Conservation (phyloP, 148 eudicot genomes). For the Camellia japonica region DNA sequence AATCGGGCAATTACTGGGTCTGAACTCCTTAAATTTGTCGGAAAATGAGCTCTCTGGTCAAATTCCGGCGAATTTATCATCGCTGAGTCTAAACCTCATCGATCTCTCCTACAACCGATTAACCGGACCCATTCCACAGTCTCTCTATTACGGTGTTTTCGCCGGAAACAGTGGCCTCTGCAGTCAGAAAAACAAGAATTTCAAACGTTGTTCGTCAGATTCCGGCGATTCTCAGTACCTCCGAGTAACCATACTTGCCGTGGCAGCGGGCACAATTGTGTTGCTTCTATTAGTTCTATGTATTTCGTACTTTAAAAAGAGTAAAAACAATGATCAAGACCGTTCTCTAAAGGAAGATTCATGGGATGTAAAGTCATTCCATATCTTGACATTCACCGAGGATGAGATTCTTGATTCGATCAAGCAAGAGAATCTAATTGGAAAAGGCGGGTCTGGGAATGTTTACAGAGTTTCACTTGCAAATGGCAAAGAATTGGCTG, state of each 20-base stretch:
- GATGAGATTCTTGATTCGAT: conserved; percentile 75
- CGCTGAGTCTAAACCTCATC: conserved; percentile 60
- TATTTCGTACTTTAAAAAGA: conserved; percentile 42
- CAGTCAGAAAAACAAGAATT: conserved; percentile 46
- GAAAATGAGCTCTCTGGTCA: conserved; percentile 60
- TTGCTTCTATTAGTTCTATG: conserved; percentile 32
- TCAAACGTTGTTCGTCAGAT: conserved; percentile 45
- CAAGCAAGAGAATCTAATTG: conserved; percentile 72
- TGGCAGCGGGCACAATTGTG: conserved; percentile 34
- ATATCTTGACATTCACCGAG: conserved; percentile 67
- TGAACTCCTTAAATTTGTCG: conserved; percentile 72
- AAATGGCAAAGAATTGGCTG: conserved; percentile 70
- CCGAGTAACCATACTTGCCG: conserved; percentile 38
- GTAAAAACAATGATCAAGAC: conserved; percentile 21
- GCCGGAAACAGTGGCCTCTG: conserved; percentile 74
- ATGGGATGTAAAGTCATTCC: conserved; percentile 90
- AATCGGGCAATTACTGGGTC: conserved; percentile 57
- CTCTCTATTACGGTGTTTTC: conserved; percentile 65
- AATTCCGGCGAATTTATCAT: conserved; percentile 59
- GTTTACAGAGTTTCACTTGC: conserved; percentile 62
- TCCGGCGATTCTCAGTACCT: conserved; percentile 22
- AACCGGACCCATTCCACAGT: conserved; percentile 62
- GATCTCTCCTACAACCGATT: conserved; percentile 72
- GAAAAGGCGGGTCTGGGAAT: conserved; percentile 92
- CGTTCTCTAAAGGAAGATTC: conserved; percentile 66